Evolutionary conservation across 805 yeast genomes (phyloP).

Genomic region (Dipodascus geniculatus): DNA sequence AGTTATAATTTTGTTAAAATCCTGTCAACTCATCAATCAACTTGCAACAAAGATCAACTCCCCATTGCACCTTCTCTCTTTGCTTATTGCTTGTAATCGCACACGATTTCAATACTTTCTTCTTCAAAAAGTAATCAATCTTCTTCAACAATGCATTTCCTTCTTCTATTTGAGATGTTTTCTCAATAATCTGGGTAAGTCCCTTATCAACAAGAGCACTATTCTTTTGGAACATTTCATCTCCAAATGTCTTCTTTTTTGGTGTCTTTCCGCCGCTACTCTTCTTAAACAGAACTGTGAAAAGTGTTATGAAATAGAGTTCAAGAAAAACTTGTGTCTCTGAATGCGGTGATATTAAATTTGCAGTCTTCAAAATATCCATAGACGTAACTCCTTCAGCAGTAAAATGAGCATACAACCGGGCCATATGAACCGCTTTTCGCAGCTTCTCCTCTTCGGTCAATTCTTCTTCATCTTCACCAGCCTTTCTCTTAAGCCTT

Average conservation of each 20-base stretch:
- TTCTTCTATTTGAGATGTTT: conserved; percentile 30
- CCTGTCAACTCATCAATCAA: conserved; percentile 15
- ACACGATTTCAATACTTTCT: conserved; percentile 28
- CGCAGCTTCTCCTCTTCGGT: conserved; percentile 40
- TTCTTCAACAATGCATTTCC: conserved; percentile 56
- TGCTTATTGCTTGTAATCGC: conserved; percentile 43
- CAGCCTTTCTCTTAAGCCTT: conserved; percentile 9
- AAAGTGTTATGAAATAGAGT: conserved; percentile 53
- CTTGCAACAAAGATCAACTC: conserved; percentile 41
- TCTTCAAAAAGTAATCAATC: conserved; percentile 46
- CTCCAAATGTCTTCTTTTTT: conserved; percentile 11
- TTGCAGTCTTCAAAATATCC: conserved; percentile 59
- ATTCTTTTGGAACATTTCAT: conserved; percentile 15
- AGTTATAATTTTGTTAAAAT: neutral
- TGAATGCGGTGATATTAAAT: conserved; percentile 52
- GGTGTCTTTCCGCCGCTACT: conserved; percentile 5
- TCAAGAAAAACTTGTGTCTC: conserved; percentile 65
- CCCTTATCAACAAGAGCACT: conserved; percentile 34
- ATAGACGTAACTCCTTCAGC: conserved; percentile 65
- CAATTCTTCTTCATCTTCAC: conserved; percentile 15
- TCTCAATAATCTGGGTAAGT: conserved; percentile 38
- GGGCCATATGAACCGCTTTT: conserved; percentile 59
- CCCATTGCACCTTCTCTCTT: conserved; percentile 54
- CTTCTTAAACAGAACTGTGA: conserved; percentile 42
- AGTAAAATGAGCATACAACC: conserved; percentile 66